Evolutionary conservation across 768 basidiomycete genomes (phyloP), one percentile per base, ranked within the genome.

Genomic region (Galerina marginata): DNA sequence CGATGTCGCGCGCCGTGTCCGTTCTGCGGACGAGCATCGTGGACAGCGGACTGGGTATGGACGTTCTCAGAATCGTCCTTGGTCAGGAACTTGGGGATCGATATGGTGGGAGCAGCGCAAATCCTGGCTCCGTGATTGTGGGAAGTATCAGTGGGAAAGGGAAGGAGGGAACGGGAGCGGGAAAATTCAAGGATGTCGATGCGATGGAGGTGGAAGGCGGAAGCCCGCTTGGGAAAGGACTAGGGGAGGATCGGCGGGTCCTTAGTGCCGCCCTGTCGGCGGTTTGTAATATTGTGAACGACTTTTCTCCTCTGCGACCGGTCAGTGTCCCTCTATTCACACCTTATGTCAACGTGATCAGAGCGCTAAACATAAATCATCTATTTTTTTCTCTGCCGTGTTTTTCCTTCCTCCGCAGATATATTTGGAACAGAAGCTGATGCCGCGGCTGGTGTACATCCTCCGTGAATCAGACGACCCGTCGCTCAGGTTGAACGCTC

Each of bases 211-310:
- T 57, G 6, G 62, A 46, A 9, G 62, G 54, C 11, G 20, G 40
- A 26, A 38, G 57, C 23, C 12, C 10, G n/a, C 6, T 58, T 40
- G 39, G 39, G 40, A 50, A 55, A 9, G 26, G 49, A 43, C 46
- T 63, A 73, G 84, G 83, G 15, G 87, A 92, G 60, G 91, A 93
- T 69, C 74, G 83, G 47, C 77, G 91, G 12, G 93, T 95, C 20
- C 79, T 86, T 16, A 79, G 81, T 54, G 91, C 90, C 0, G 90
- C 92, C 0, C 73, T 92, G 1, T 82, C 87, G 0, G 89, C 87
- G 4, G 82, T 96, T 3, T 93, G 93, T 73, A 96, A 97, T 71
- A 81, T 96, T 43, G 85, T 96, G 7, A 89, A 87, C 54, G 91
- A 93, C 54, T 95, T 93, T 74, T 94, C 93, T 10, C 93, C 94